These are phyloP conservation scores for Sherardia arvensis DNA, from an alignment of 257 asterid species.

Conservation along the genomic window DNA sequence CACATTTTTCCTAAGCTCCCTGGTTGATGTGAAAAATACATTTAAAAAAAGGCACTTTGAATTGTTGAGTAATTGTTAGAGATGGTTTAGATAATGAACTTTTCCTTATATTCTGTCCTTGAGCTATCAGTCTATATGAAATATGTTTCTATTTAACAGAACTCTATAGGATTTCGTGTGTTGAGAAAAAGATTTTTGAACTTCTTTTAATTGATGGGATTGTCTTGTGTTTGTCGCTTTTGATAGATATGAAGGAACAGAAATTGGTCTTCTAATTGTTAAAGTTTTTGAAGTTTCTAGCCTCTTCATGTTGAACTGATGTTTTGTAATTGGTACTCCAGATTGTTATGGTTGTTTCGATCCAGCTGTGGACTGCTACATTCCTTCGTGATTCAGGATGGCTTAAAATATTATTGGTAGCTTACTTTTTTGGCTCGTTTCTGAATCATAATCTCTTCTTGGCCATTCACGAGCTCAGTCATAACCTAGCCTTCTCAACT, in stretches of 20 bases:
- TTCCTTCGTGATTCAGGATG: conserved; percentile 49
- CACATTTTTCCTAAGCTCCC: not conserved
- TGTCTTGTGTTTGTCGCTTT: not conserved
- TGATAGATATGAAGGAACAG: not conserved
- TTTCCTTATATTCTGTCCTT: not conserved
- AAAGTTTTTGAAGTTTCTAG: no score
- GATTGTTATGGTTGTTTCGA: conserved; percentile 63
- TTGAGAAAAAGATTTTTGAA: no score
- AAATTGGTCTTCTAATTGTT: not conserved
- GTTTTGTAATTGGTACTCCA: conserved; percentile 19
- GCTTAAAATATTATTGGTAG: conserved; percentile 52
- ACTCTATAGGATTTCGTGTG: not conserved
- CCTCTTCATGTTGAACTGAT: not conserved
- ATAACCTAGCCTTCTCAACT: conserved; percentile 84
- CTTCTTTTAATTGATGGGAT: no score
- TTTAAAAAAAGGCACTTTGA: not conserved
- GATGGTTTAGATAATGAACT: not conserved
- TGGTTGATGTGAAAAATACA: not conserved
- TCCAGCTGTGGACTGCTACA: conserved; percentile 92
- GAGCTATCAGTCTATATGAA: not conserved
- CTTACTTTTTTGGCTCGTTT: conserved; percentile 88
- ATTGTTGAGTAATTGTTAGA: not conserved
- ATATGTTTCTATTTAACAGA: not conserved
- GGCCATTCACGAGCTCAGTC: conserved; percentile 91
- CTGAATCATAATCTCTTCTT: conserved; percentile 94